These are phyloP conservation scores for Boletus bicolor DNA, from an alignment of 768 basidiomycete genomes.

Conservation along the genomic window DNA sequence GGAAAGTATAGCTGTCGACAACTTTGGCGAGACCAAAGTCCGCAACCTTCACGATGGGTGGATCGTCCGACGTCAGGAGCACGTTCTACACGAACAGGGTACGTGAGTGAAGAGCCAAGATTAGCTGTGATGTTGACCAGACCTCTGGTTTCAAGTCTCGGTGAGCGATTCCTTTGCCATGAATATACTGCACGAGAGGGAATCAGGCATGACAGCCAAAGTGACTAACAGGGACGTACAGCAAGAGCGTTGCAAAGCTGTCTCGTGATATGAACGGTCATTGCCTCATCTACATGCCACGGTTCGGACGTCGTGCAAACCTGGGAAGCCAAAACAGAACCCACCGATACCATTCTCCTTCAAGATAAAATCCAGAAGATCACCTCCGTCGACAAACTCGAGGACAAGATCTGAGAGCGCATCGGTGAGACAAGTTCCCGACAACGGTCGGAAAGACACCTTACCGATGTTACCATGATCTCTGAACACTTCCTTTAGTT, in stretches of 20 bases:
- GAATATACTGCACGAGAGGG: constrained; percentile 50
- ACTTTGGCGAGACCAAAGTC: constrained; percentile 96
- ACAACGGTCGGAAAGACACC: constrained; percentile 15
- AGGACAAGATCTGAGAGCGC: constrained; percentile 65
- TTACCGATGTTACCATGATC: constrained; percentile 61
- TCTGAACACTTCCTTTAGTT: constrained; percentile 72
- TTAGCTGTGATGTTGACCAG: not conserved
- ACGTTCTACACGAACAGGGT: constrained; percentile 54
- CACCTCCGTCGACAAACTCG: constrained; percentile 85
- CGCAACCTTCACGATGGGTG: constrained; percentile 81
- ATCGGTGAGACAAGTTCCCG: constrained; percentile 23
- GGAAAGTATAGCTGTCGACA: constrained; percentile 74
- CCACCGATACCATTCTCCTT: constrained; percentile 57
- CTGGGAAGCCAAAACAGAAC: constrained; percentile 20
- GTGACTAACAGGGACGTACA: constrained; percentile 38
- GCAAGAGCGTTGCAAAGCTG: constrained; percentile 81
- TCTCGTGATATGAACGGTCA: constrained; percentile 66
- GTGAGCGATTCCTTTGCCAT: constrained; percentile 76
- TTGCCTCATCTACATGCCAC: constrained; percentile 44
- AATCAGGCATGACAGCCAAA: constrained; percentile 2
- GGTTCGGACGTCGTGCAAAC: not conserved
- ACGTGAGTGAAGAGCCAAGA: constrained; percentile 7
- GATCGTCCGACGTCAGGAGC: constrained; percentile 67
- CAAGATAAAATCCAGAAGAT: constrained; percentile 79
- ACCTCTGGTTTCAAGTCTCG: constrained; percentile 93